phyloP scores from a whole-genome alignment of 2,329 filamentous ascomycete species.

The Alternaria sp. region DNA sequence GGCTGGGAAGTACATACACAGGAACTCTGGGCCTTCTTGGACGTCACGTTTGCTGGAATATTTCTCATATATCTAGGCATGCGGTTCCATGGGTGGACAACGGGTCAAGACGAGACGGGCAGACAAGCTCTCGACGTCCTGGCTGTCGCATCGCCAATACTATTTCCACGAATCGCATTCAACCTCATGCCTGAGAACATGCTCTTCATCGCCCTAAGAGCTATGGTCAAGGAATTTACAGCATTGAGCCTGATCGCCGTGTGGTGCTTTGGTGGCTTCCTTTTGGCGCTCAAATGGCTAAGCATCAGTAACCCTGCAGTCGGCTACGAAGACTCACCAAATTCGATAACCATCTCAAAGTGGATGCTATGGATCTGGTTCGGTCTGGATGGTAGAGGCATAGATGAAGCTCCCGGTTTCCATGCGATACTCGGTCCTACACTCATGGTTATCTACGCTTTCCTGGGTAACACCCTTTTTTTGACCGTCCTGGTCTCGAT shows the following conservation, averaged over 20 bases:
- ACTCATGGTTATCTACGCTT: constrained; percentile 84
- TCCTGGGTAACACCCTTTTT: constrained; percentile 86
- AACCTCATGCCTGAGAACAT: constrained; percentile 85
- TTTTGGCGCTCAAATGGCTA: constrained; percentile 82
- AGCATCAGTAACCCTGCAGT: constrained; percentile 55
- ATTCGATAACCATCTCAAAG: constrained; percentile 76
- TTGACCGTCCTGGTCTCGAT: constrained; percentile 89
- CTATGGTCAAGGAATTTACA: constrained; percentile 89
- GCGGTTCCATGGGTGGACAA: constrained; percentile 70
- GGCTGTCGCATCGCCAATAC: constrained; percentile 78
- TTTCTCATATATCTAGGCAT: constrained; percentile 74
- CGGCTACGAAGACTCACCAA: constrained; percentile 55
- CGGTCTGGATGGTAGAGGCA: constrained; percentile 74
- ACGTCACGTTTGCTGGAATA: constrained; percentile 77
- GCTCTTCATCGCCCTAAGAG: constrained; percentile 79
- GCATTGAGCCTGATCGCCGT: constrained; percentile 75
- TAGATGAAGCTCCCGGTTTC: constrained; percentile 69
- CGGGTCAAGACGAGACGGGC: constrained; percentile 58
- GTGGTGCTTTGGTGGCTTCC: constrained; percentile 86
- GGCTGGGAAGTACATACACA: constrained; percentile 83
- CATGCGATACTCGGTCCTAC: constrained; percentile 81
- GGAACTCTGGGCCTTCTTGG: constrained; percentile 87
- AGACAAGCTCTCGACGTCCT: constrained; percentile 79
- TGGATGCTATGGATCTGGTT: constrained; percentile 98
- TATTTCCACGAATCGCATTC: constrained; percentile 81